Base-by-base conservation (phyloP, 768 basidiomycete genomes). In the Chiua virens region DNA sequence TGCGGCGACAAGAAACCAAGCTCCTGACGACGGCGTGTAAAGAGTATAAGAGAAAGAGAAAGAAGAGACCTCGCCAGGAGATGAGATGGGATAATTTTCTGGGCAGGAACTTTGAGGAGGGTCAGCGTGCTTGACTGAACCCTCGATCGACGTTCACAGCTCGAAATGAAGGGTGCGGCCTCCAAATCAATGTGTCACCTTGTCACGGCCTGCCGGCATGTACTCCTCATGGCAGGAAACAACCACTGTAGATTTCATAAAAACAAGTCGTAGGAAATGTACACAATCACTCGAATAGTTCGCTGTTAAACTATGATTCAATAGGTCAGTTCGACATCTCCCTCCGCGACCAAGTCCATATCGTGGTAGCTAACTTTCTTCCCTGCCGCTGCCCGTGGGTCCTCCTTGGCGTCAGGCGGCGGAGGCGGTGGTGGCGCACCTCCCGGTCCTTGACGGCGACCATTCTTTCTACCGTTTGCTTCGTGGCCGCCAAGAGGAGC, bases 291-390 rank as follows among this genome's bases (percentile, higher is more conserved):
- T 52, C 56, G 45, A 67, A 56, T 65, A 69, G 57, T 55, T 41
- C 25, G 53, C 42, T 54, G 47, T 42, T 64, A 68, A 43, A 45
- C 46, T 67, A 65, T 55, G 56, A n/a, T 52, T 47, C 54, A 73
- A 49, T 73, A 73, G 27, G 71, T 69, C 61, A 85, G 66, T 64
- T 85, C 83, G 62, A 82, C 80, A 68, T 82, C 86, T 35, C 80
- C 86, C 77, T 89, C 89, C 25, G 92, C 89, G 58, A 92, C 90
- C 67, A 89, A 75, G 74, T 98, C 95, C 85, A 97, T 90, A 71
- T 98, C 95, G 66, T 92, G 86, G 65, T 98, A 98, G 72, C 90
- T 93, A 49, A 98, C 84, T 69, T 90, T 83, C 71, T 85, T 88
- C 40, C 91, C 91, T 30, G 86, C 89, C 28, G 89, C 87, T 25